Conservation (phyloP, 2,329 filamentous ascomycete species). For the Scytalidium lignicola region DNA sequence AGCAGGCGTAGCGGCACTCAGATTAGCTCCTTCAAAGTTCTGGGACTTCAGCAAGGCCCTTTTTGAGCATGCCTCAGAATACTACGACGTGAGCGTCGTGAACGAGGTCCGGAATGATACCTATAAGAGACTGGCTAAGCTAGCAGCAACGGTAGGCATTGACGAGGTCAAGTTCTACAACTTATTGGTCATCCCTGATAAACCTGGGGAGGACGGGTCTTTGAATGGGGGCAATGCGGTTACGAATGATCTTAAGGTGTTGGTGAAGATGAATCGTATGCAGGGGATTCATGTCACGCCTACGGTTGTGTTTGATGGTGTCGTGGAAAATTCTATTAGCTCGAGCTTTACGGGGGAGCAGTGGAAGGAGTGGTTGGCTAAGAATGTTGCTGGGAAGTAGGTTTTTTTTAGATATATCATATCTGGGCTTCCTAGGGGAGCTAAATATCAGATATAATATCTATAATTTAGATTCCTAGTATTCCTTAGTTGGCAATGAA, state of each 20-base stretch:
- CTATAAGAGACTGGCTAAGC: slow-evolving; percentile 70
- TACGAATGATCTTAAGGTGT: slow-evolving; percentile 77
- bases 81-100: slow-evolving; percentile 81
- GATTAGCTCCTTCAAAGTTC: slow-evolving; percentile 64
- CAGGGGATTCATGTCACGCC: slow-evolving; percentile 86
- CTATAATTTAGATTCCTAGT: no score
- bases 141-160: slow-evolving; percentile 64
- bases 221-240: slow-evolving; percentile 77
- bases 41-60: slow-evolving; percentile 71
- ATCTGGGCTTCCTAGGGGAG: no score
- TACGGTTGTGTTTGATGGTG: slow-evolving; percentile 82
- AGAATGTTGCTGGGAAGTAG: slow-evolving; percentile 37
- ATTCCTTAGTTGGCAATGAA: no score
- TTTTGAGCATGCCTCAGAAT: slow-evolving; percentile 63
- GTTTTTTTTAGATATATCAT: no score
- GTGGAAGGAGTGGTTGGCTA: slow-evolving; percentile 79
- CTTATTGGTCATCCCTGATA: slow-evolving; percentile 64
- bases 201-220: slow-evolving; percentile 59
- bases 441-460: no score
- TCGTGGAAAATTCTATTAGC: slow-evolving; percentile 73
- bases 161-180: slow-evolving; percentile 65
- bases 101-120: slow-evolving; percentile 80
- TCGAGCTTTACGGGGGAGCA: slow-evolving; percentile 74
- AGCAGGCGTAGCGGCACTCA: slow-evolving; percentile 75
- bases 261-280: slow-evolving; percentile 74